These are phyloP conservation scores for Uncinocarpus reesii DNA, from an alignment of 2,329 filamentous ascomycete genomes.

Conservation along the genomic window DNA sequence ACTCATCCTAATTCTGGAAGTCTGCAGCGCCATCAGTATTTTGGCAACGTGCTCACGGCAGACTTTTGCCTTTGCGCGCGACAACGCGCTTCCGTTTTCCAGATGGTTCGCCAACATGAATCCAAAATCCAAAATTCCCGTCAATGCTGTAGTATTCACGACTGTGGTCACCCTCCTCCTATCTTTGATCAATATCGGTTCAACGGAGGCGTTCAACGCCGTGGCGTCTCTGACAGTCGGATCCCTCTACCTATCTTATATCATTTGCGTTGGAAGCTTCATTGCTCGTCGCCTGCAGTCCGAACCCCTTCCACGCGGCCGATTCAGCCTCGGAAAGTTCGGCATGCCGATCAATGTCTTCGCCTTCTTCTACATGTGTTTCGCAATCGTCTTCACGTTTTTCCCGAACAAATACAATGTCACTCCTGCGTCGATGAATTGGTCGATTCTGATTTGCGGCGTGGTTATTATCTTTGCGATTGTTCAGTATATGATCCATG, in stretches of 20 bases:
- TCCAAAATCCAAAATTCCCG: constrained; percentile 18
- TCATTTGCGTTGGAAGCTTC: constrained; percentile 30
- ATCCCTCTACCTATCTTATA: constrained; percentile 32
- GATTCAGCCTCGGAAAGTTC: constrained; percentile 22
- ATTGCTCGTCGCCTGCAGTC: constrained; percentile 26
- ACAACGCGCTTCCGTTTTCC: constrained; percentile 45
- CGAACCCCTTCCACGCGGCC: constrained; percentile 19
- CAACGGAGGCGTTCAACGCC: constrained; percentile 32
- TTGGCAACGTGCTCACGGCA: constrained; percentile 28
- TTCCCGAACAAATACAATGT: constrained; percentile 28
- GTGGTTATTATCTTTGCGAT: constrained; percentile 17
- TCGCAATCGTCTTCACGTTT: constrained; percentile 26
- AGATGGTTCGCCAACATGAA: constrained; percentile 29
- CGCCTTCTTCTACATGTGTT: constrained; percentile 27
- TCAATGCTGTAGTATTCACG: constrained; percentile 24
- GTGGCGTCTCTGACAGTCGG: constrained; percentile 32
- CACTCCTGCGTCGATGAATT: constrained; percentile 32
- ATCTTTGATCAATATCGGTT: constrained; percentile 32
- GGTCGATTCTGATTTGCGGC: constrained; percentile 28
- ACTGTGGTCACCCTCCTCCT: constrained; percentile 24
- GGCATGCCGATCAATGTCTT: constrained; percentile 29
- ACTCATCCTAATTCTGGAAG: constrained; percentile 24
- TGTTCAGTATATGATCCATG: constrained; percentile 16
- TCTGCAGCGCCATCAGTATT: constrained; percentile 27
- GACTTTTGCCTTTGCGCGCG: constrained; percentile 39